phyloP scores from a whole-genome alignment of 1,284 basidiomycete species.

The Marasmius oreades region DNA sequence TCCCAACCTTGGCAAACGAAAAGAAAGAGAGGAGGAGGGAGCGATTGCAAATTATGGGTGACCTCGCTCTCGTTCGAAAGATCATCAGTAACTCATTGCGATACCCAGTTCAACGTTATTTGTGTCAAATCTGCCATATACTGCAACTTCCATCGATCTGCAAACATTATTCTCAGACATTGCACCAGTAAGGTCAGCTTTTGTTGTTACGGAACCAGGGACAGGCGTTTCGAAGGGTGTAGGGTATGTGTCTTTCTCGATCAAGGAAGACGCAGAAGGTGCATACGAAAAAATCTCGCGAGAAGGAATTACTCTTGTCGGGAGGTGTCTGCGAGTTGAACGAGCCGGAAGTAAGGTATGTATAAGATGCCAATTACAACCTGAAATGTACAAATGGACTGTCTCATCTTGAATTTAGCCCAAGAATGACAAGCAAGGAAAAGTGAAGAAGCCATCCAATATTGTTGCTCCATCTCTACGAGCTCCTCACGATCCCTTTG shows the following conservation, averaged over 20 bases:
- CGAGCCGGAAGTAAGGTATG: slow-evolving; percentile 80
- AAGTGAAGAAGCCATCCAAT: slow-evolving; percentile 33
- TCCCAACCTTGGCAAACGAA: slow-evolving; percentile 48
- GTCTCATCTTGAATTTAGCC: slow-evolving; percentile 28
- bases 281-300: slow-evolving; percentile 61
- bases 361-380: no score
- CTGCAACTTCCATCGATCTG: slow-evolving; percentile 87
- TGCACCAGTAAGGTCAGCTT: slow-evolving; percentile 91
- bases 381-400: no score
- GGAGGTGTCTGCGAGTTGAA: slow-evolving; percentile 69
- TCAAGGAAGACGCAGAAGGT: slow-evolving; percentile 83
- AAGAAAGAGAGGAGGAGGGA: slow-evolving; percentile 40
- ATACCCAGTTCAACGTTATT: slow-evolving; percentile 63
- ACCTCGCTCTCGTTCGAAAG: slow-evolving; percentile 10
- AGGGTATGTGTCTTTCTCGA: slow-evolving; percentile 94
- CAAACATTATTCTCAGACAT: slow-evolving; percentile 93
- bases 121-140: slow-evolving; percentile 84
- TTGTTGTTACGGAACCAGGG: slow-evolving; percentile 83
- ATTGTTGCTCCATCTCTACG: slow-evolving; percentile 32
- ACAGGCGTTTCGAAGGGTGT: slow-evolving; percentile 91
- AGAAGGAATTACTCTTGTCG: slow-evolving; percentile 57
- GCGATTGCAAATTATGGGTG: slow-evolving; percentile 33
- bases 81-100: not conserved
- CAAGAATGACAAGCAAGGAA: slow-evolving; percentile 36
- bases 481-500: slow-evolving; percentile 60